Base-by-base conservation (phyloP, 306 rosid genomes). In the Gillenia trifoliata region DNA sequence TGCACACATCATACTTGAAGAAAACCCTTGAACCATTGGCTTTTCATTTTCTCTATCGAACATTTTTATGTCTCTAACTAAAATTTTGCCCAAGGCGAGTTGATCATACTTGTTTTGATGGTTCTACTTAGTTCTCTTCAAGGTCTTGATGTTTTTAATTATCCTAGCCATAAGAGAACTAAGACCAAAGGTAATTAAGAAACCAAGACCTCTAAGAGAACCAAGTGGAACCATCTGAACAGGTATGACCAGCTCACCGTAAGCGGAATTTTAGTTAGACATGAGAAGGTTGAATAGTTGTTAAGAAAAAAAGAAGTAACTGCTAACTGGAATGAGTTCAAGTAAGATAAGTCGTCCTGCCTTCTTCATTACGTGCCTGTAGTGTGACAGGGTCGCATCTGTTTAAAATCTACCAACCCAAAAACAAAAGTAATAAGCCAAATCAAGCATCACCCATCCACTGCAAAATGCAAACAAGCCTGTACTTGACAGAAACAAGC, bases 401-500 rank as follows among this genome's bases (percentile, higher is more conserved):
- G 41, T 28, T 11, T 3, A 41, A 72, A 66, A 31, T 36, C 7
- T 63, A 43, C 16, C 60, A 25, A 6, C 41, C 65, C 26, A 64
- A 59, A 6, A 52, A 47, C 73, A 25, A 74, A 70, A 11, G 25
- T 34, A 17, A 12, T 1, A 55, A 50, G 57, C 65, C 66, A 63
- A 31, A 63, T 49, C 9, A 63, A 62, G 52, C 63, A 40, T 16
- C 66, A 68, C 49, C 29, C 43, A 43, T 33, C 70, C 40, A n/a
- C 49, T 19, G 22, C 13, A 33, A 67, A 4, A 26, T 36, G 79
- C 41, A 56, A 43, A 60, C 36, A 66, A 50, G 54, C 34, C 15
- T 30, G 3, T 30, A 56, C 33, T 55, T 30, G 59, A 64, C 9
- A 63, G 66, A 64, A 78, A 54, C 63, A 55, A 41, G 77, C 56